Conservation (phyloP, 208 protist genomes). For the Wallacemonas sp. region DNA sequence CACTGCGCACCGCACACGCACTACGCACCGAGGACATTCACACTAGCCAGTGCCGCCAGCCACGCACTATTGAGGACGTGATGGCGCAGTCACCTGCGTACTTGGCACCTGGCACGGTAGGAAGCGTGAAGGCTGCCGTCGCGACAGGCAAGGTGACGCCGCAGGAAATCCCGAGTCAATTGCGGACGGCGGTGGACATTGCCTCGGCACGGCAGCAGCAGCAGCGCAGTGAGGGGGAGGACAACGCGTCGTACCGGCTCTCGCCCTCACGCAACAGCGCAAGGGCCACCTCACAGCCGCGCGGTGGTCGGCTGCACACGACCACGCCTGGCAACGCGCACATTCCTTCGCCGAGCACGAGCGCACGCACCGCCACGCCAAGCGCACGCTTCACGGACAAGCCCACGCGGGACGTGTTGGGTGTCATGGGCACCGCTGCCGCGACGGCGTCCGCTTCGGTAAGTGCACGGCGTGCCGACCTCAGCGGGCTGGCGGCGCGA, state of each 20-base stretch:
- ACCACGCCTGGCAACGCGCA: too few species aligned
- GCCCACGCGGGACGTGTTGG: not conserved
- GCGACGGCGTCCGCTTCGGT: not conserved
- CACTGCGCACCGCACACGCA: conserved; percentile 47
- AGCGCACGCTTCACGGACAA: conserved; percentile 4
- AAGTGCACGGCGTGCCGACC: not conserved
- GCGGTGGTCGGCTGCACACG: too few species aligned
- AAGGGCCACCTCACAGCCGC: too few species aligned
- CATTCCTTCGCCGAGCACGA: not conserved
- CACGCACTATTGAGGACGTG: conserved; percentile 68
- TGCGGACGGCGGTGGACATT: conserved; percentile 32
- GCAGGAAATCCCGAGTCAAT: conserved; percentile 38
- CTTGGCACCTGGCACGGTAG: not conserved
- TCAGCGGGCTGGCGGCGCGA: not conserved
- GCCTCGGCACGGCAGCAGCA: conserved; percentile 6
- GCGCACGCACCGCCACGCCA: not conserved
- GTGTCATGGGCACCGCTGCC: conserved; percentile 1
- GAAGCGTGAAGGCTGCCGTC: conserved; percentile 36
- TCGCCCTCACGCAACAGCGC: not conserved
- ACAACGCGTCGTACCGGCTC: not conserved
- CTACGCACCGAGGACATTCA: conserved; percentile 42
- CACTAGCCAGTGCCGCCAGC: conserved; percentile 40
- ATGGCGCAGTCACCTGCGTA: conserved; percentile 42
- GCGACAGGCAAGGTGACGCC: conserved; percentile 53
- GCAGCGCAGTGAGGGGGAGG: not conserved